Base-by-base conservation (phyloP, 1,284 basidiomycete genomes). In the Rhodotorula sp. region DNA sequence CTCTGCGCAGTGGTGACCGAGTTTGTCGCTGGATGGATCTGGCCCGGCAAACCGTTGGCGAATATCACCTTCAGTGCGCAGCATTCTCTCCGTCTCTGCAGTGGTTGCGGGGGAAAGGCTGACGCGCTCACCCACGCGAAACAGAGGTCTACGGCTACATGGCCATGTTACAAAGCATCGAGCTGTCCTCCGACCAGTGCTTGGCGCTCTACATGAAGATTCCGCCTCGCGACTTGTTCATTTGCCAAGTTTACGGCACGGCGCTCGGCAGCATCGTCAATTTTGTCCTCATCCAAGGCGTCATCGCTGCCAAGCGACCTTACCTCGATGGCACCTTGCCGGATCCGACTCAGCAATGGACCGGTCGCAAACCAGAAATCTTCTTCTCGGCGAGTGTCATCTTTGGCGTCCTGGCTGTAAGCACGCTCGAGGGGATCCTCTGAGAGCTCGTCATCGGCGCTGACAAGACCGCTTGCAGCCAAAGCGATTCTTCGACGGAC, bases 291-390 rank as follows among this genome's bases (percentile, higher is more conserved):
- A 77, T 79, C 62, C 68, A 73, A 45, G 73, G 74, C 1, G 76
- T 79, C 52, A 78, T 79, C 50, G 73, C 68, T 6, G 50, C 75
- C 6, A 79, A 79, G 48, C 70, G 78, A n/a, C 75, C 74, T 4
- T 83, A 80, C 70, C 73, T 83, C 26, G 81, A 83, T 66, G 82
- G 82, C 2, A 79, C 78, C 10, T 60, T 80, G 21, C 75, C 78
- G 34, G 81, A 82, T 60, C 82, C 82, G 15, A 80, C 79, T 1
- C 79, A 80, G 3, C 81, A 82, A 67, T 82, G 80, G 80, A 78
- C 78, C 52, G 81, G 80, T 3, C 34, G 75, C 14, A 58, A 67
- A 21, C 73, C 70, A 14, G 70, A 72, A 60, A 76, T 75, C 52
- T 76, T 77, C 62, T 73, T 72, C 57, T 66, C 47, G 1, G 73